A percentile compares a stretch with the other conserved stretches of the same genome.
These are phyloP conservation scores for Hypoxylon sp. DNA, from an alignment of 2,329 filamentous ascomycete genomes.

Conservation along the genomic window DNA sequence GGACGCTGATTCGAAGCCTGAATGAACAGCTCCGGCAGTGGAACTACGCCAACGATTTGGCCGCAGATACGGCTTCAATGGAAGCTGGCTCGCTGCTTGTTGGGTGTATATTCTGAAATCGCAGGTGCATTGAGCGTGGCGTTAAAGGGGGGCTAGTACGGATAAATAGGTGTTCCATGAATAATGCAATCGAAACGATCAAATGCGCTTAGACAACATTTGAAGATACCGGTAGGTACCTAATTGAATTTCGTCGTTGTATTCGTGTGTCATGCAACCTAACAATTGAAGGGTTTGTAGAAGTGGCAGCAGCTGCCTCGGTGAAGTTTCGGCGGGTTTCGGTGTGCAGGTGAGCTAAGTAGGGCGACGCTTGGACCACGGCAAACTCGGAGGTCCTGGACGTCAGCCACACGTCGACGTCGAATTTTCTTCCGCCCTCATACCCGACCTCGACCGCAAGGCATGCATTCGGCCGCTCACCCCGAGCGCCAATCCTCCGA, in stretches of 20 bases:
- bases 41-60: conserved; percentile 45
- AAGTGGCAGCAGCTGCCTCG: not conserved
- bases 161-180: not conserved
- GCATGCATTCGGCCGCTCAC: conserved; percentile 51
- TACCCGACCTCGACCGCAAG: conserved; percentile 33
- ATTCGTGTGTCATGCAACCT: too few species aligned
- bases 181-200: too few species aligned
- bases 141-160: conserved; percentile 12
- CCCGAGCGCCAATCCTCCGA: conserved; percentile 50
- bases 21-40: conserved; percentile 43
- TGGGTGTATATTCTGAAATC: conserved; percentile 44
- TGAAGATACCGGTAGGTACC: too few species aligned
- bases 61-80: conserved; percentile 18
- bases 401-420: conserved; percentile 14
- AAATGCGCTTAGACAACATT: too few species aligned
- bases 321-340: conserved; percentile 13
- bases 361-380: conserved; percentile 36
- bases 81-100: conserved; percentile 32
- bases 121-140: conserved; percentile 33
- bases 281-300: too few species aligned
- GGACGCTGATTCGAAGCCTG: conserved; percentile 37
- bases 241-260: not conserved
- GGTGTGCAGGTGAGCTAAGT: not conserved
- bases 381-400: conserved; percentile 18
- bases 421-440: conserved; percentile 21